Percentiles rank a stretch among this genome's conserved stretches.
Conservation (phyloP, 108 stramenopile genomes). For the Aureococcus anophagefferens region DNA sequence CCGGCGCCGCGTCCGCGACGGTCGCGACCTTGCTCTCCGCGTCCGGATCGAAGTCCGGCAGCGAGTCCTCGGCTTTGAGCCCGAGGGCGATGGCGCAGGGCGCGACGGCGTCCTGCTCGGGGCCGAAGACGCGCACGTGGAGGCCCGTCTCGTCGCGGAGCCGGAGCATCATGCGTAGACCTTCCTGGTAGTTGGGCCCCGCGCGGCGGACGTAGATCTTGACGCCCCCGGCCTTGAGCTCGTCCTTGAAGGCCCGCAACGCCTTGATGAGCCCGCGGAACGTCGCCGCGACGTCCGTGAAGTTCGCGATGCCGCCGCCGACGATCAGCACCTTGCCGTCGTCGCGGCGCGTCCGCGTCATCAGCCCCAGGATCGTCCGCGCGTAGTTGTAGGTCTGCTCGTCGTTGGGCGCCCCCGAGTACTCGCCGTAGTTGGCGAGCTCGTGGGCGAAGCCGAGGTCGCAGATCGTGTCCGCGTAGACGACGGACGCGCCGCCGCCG, state of each 20-base stretch:
- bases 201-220: slow-evolving; percentile 76
- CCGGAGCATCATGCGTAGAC: slow-evolving; percentile 64
- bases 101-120: slow-evolving; percentile 73
- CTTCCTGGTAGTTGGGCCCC: slow-evolving; percentile 83
- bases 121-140: slow-evolving; percentile 74
- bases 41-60: slow-evolving; percentile 66
- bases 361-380: slow-evolving; percentile 65
- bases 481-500: slow-evolving; percentile 79
- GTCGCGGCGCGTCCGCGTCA: slow-evolving; percentile 59
- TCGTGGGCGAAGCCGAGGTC: slow-evolving; percentile 69
- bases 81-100: slow-evolving; percentile 73
- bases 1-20: background rate
- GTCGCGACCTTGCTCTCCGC: slow-evolving; percentile 7
- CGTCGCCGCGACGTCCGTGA: slow-evolving; percentile 85
- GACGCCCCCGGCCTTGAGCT: slow-evolving; percentile 50
- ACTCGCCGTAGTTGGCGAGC: slow-evolving; percentile 85
- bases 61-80: slow-evolving; percentile 32
- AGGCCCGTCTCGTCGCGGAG: slow-evolving; percentile 50
- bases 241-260: slow-evolving; percentile 52
- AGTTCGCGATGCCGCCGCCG: slow-evolving; percentile 84
- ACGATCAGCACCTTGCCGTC: slow-evolving; percentile 70
- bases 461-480: slow-evolving; percentile 85
- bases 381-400: slow-evolving; percentile 83
- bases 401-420: slow-evolving; percentile 73
- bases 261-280: slow-evolving; percentile 82